A percentile compares a stretch with the other conserved stretches of the same genome.
These are phyloP conservation scores for Spatholobus suberectus DNA, from an alignment of 306 rosid genomes.

Conservation along the genomic window DNA sequence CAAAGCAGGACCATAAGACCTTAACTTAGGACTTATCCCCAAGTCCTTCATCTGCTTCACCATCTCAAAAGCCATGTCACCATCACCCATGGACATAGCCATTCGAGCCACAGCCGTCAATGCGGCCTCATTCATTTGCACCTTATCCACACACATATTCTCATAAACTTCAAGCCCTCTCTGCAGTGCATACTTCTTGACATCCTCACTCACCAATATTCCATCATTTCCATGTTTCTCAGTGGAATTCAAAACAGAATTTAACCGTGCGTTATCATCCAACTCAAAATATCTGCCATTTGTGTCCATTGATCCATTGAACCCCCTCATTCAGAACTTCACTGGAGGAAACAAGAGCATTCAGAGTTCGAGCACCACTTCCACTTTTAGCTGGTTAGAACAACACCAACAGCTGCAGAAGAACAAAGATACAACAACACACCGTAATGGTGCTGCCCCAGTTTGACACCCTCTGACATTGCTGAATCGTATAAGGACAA, in stretches of 20 bases:
- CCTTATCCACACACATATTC: conserved; percentile 64
- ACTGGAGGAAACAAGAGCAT: conserved; percentile 42
- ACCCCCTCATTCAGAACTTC: too few relatives aligned
- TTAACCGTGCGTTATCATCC: too few relatives aligned
- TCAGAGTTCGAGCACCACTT: conserved; percentile 56
- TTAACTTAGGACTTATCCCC: conserved; percentile 78
- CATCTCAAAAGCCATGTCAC: conserved; percentile 91
- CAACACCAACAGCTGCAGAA: conserved; percentile 86
- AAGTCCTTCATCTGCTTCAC: conserved; percentile 83
- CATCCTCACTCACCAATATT: conserved; percentile 68
- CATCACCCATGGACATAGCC: conserved; percentile 92
- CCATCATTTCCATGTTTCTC: conserved; percentile 18
- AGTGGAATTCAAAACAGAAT: neutral
- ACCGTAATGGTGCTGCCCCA: conserved; percentile 80
- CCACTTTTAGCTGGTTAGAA: conserved; percentile 93
- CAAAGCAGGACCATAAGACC: conserved; percentile 90
- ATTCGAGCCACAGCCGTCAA: conserved; percentile 93
- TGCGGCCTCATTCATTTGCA: conserved; percentile 87
- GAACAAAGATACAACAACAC: conserved; percentile 88
- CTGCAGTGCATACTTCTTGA: conserved; percentile 69
- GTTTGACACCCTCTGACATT: conserved; percentile 50
- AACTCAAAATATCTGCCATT: too few relatives aligned
- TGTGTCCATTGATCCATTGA: too few relatives aligned
- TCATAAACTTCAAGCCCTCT: conserved; percentile 83
- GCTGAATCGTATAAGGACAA: conserved; percentile 74